Percentiles rank a stretch among this genome's conserved stretches.
phyloP scores from a whole-genome alignment of 73 alveolate genomes.

The Diophrys appendiculata region DNA sequence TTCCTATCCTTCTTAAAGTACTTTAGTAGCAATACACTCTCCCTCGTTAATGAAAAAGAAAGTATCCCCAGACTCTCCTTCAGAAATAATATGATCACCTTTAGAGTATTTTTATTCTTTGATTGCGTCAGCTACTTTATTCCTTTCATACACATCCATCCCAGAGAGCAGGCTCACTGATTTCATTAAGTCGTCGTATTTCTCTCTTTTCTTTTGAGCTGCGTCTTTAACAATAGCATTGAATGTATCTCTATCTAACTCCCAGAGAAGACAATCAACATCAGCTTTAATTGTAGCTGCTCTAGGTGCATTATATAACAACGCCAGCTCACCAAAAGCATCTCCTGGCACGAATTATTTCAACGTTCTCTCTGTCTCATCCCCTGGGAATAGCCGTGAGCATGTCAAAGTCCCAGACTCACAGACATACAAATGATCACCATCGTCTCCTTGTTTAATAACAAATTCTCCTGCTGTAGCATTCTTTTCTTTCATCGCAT shows the following conservation, averaged over 20 bases:
- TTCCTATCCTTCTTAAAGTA: slow-evolving; percentile 54
- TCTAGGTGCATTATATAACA: slow-evolving; percentile 94
- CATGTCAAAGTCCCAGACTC: slow-evolving; percentile 90
- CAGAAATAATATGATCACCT: slow-evolving; percentile 82
- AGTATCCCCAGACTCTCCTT: slow-evolving; percentile 95
- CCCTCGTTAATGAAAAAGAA: slow-evolving; percentile 97
- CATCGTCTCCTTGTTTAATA: slow-evolving; percentile 96
- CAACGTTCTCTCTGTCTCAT: slow-evolving; percentile 60
- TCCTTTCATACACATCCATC: slow-evolving; percentile 90
- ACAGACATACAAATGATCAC: slow-evolving; percentile 93
- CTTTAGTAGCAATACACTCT: slow-evolving; percentile 86
- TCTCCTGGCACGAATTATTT: slow-evolving; percentile 82
- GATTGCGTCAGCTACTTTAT: slow-evolving; percentile 95
- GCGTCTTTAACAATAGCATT: slow-evolving; percentile 83
- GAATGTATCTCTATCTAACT: slow-evolving; percentile 87
- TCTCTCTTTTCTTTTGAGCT: slow-evolving; percentile 74
- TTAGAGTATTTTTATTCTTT: slow-evolving; percentile 76
- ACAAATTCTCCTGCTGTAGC: slow-evolving; percentile 73
- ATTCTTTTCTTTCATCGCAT: slow-evolving; percentile 88
- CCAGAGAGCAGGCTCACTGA: slow-evolving; percentile 69
- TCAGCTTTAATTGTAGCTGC: slow-evolving; percentile 93
- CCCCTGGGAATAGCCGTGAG: slow-evolving; percentile 63
- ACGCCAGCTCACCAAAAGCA: slow-evolving; percentile 97
- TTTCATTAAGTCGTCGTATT: slow-evolving; percentile 76
- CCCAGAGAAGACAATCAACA: slow-evolving; percentile 85